phyloP scores from a whole-genome alignment of 164 flowering plant species.

The Akebia trifoliata region DNA sequence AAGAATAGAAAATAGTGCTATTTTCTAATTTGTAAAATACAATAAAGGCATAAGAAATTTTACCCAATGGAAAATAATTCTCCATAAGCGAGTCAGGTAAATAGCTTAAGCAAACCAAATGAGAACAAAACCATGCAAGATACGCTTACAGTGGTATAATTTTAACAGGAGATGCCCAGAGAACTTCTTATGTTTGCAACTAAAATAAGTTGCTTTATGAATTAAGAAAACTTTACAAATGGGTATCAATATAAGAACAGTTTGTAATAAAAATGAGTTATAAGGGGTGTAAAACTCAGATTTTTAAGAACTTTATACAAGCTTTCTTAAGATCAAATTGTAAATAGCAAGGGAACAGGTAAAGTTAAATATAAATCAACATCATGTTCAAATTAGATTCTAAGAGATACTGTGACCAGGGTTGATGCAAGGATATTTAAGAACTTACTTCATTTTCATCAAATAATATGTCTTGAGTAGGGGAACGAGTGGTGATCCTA shows the following conservation, averaged over 20 bases:
- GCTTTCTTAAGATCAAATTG: neutral
- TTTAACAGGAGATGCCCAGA: too few species aligned
- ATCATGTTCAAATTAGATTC: neutral
- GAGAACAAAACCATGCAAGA: neutral
- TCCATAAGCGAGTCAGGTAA: too few species aligned
- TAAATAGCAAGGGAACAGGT: neutral
- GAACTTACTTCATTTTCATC: conserved; percentile 71
- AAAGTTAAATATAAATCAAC: neutral
- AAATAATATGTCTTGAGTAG: conserved; percentile 67
- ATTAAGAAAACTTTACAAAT: too few species aligned
- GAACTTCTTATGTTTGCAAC: too few species aligned
- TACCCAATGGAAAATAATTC: too few species aligned
- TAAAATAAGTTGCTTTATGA: too few species aligned
- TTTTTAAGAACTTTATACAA: neutral
- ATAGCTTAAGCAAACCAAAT: neutral
- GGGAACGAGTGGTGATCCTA: conserved; percentile 35
- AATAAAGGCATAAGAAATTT: too few species aligned
- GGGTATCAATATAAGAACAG: too few species aligned
- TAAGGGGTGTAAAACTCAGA: neutral
- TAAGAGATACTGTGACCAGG: neutral
- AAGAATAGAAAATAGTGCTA: too few species aligned
- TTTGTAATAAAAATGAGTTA: too few species aligned
- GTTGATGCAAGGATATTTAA: neutral
- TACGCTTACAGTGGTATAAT: neutral
- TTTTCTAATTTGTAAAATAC: too few species aligned